phyloP scores from a whole-genome alignment of 441 rosid species.

The Aleurites moluccanus region DNA sequence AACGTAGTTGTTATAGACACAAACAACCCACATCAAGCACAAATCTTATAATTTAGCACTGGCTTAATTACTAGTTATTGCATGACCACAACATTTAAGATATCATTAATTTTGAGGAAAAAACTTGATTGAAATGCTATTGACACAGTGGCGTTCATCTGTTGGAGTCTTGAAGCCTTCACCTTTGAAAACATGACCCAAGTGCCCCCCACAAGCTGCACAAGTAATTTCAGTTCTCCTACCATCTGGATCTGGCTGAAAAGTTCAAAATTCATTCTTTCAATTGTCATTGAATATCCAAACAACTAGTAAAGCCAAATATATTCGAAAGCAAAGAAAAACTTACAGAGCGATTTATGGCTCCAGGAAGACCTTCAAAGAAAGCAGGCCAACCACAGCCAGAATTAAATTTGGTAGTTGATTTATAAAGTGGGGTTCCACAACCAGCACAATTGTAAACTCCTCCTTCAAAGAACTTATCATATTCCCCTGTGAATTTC shows the following conservation, averaged over 20 bases:
- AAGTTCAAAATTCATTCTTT: neutral
- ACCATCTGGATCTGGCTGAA: constrained; percentile 90
- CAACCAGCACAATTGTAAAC: constrained; percentile 63
- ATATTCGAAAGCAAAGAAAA: neutral
- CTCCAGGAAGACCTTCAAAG: constrained; percentile 69
- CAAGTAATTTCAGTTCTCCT: constrained; percentile 77
- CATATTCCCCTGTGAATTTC: constrained; percentile 28
- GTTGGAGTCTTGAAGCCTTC: constrained; percentile 85
- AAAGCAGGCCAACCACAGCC: constrained; percentile 93
- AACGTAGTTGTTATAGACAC: too few relatives aligned
- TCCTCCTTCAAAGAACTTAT: constrained; percentile 47
- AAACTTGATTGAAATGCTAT: constrained; percentile 71
- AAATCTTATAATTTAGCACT: too few relatives aligned
- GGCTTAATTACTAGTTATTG: too few relatives aligned
- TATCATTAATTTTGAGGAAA: constrained; percentile 34
- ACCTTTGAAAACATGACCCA: constrained; percentile 88
- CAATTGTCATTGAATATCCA: neutral
- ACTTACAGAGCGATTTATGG: constrained; percentile 59
- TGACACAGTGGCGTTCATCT: constrained; percentile 76
- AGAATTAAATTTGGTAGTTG: constrained; percentile 61
- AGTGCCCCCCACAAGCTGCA: constrained; percentile 90
- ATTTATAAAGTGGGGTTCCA: constrained; percentile 59
- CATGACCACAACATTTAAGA: neutral
- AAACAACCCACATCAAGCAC: too few relatives aligned
- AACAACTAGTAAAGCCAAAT: neutral